These are phyloP conservation scores for Aphanomyces euteiches DNA, from an alignment of 352 stramenopile species.

Conservation along the genomic window DNA sequence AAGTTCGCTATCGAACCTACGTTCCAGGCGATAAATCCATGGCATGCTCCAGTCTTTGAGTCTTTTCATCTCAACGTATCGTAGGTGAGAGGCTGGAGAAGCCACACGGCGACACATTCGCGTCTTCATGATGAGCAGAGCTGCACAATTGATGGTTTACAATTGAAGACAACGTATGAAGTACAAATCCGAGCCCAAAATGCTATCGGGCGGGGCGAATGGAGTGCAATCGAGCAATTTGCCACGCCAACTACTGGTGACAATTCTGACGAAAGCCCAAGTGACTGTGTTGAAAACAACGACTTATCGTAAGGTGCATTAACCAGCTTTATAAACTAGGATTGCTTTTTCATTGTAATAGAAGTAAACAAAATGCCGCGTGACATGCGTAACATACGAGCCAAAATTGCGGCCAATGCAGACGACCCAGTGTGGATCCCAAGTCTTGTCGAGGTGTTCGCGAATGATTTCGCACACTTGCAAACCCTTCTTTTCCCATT, in stretches of 20 bases:
- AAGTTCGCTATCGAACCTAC: slow-evolving; percentile 52
- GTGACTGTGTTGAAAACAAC: neutral
- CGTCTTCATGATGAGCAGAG: slow-evolving; percentile 43
- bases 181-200: slow-evolving; percentile 61
- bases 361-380: slow-evolving; percentile 90
- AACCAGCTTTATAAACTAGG: slow-evolving; percentile 86
- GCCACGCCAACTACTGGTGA: slow-evolving; percentile 2
- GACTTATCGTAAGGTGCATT: slow-evolving; percentile 3
- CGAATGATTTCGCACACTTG: slow-evolving; percentile 77
- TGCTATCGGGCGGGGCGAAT: slow-evolving; percentile 54
- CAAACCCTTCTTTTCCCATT: slow-evolving; percentile 79
- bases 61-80: slow-evolving; percentile 14
- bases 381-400: slow-evolving; percentile 91
- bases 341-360: slow-evolving; percentile 85
- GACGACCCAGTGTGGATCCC: slow-evolving; percentile 81
- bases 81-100: slow-evolving; percentile 25
- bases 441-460: slow-evolving; percentile 64
- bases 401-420: slow-evolving; percentile 91
- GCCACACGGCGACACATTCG: slow-evolving; percentile 26
- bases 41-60: slow-evolving; percentile 3
- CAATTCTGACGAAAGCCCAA: neutral
- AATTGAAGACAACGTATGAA: slow-evolving; percentile 61
- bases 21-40: slow-evolving; percentile 35
- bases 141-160: slow-evolving; percentile 45
- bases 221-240: slow-evolving; percentile 35